A percentile compares a stretch with the other conserved stretches of the same genome.
phyloP scores from a whole-genome alignment of 2,329 filamentous ascomycete species.

The Colletotrichum sp. region DNA sequence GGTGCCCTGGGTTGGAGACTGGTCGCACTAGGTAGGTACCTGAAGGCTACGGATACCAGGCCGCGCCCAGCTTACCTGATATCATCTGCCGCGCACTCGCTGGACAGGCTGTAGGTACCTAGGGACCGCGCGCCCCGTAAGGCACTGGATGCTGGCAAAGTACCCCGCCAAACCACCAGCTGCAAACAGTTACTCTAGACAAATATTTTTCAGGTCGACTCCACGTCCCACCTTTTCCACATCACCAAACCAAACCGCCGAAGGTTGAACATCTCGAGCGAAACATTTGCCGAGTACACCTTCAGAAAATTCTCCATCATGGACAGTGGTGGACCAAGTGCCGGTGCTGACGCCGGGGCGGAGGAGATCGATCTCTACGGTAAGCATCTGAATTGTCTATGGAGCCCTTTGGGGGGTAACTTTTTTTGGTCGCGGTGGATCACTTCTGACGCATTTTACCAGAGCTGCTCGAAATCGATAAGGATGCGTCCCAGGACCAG shows the following conservation, averaged over 20 bases:
- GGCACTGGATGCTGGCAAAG: background rate
- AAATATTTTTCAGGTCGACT: constrained; percentile 20
- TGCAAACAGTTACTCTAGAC: background rate
- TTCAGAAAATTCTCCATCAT: constrained; percentile 20
- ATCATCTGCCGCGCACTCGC: background rate
- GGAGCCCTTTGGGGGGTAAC: constrained; percentile 9
- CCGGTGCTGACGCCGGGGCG: constrained; percentile 10
- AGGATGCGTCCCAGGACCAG: constrained; percentile 74
- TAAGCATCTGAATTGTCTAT: constrained; percentile 35
- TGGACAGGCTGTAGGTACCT: background rate
- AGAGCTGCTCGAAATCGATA: constrained; percentile 83
- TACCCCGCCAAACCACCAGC: constrained; percentile 16
- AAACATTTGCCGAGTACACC: constrained; percentile 11
- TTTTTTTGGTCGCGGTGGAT: constrained; percentile 16
- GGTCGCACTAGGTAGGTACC: background rate
- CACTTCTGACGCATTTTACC: constrained; percentile 23
- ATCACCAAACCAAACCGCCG: constrained; percentile 13
- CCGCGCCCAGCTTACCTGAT: background rate
- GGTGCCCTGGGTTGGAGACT: background rate
- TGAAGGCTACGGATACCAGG: background rate
- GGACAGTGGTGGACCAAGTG: constrained; percentile 23
- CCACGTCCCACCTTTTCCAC: constrained; percentile 20
- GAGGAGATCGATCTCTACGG: constrained; percentile 67
- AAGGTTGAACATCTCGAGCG: constrained; percentile 17
- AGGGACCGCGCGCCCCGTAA: constrained; percentile 5